Base-by-base conservation (phyloP, 2,329 filamentous ascomycete species). In the Ceratocystiopsis sp. region DNA sequence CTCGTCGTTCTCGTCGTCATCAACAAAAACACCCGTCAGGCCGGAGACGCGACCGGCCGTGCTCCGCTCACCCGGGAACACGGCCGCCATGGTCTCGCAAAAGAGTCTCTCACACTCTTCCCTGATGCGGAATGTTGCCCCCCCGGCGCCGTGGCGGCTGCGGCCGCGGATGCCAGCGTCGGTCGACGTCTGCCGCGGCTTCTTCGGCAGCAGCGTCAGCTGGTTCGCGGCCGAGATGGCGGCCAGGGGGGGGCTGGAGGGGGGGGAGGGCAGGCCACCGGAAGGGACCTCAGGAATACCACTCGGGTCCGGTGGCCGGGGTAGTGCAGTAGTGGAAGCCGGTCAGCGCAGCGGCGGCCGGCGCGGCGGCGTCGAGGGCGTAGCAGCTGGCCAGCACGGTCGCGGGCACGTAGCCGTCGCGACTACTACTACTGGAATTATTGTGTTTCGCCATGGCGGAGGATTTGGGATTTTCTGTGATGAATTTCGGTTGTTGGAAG, bases 21-120 rank as follows among this genome's bases (percentile, higher is more conserved):
- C 56, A 62, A 58, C 4, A 66, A 61, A 59, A 77, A 78, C 76
- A 89, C 76, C 79, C 77, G 82, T 78, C 74, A 81, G 80, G 76
- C 81, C 75, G 76, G 84, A 89, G 80, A 76, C 80, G 76, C 78
- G 72, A 69, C 68, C 66, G 62, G 66, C 73, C 71, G 68, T 63
- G 67, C 78, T 78, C 82, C 80, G 78, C 85, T 93, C 86, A 93
- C 84, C 87, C 73, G 81, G 83, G 78, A 95, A 94, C 71, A 84
- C 81, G 69, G 79, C 69, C 68, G 76, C 82, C 78, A 94, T 84
- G 74, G 79, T 80, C 80, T 89, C 85, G 69, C 87, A 94, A 77
- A 94, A 93, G 80, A 94, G 89, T 74, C 87, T 95, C 86, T 94
- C 87, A 94, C 87, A 93, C 84, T 94, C 86, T 86, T 82, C 86